Conservation (phyloP, 163 green algal species). For the Picocystis sp. region DNA sequence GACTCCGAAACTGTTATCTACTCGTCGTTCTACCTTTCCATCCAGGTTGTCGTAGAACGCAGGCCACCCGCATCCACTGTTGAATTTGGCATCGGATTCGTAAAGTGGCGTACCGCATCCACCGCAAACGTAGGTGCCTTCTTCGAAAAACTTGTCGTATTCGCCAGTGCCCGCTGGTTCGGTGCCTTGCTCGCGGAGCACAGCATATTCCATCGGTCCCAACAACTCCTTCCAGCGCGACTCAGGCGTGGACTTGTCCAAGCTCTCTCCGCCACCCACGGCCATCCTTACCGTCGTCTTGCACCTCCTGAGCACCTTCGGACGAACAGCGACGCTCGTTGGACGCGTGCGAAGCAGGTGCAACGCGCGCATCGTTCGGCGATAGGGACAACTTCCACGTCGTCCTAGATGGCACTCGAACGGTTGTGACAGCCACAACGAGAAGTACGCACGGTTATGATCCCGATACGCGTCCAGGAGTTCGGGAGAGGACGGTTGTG, state of each 20-base stretch:
- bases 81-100: constrained; percentile 61
- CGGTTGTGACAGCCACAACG: no score
- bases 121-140: constrained; percentile 46
- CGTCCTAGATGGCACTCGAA: no score
- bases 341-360: no score
- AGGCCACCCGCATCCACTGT: constrained; percentile 66
- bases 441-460: no score
- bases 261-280: no score
- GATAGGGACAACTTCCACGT: no score
- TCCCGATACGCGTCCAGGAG: no score
- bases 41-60: constrained; percentile 56
- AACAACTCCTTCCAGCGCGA: constrained; percentile 1
- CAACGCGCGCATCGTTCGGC: no score
- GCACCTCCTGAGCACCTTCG: no score
- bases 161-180: constrained; percentile 44
- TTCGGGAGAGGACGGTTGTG: no score
- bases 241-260: background rate
- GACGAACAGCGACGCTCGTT: no score
- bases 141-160: constrained; percentile 28
- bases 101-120: constrained; percentile 47
- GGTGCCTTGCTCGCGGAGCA: constrained; percentile 61
- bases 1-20: constrained; percentile 45
- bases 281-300: no score
- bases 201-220: constrained; percentile 32
- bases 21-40: constrained; percentile 20